Evolutionary conservation across 306 rosid species (phyloP).

Genomic region (Vigna unguiculata): DNA sequence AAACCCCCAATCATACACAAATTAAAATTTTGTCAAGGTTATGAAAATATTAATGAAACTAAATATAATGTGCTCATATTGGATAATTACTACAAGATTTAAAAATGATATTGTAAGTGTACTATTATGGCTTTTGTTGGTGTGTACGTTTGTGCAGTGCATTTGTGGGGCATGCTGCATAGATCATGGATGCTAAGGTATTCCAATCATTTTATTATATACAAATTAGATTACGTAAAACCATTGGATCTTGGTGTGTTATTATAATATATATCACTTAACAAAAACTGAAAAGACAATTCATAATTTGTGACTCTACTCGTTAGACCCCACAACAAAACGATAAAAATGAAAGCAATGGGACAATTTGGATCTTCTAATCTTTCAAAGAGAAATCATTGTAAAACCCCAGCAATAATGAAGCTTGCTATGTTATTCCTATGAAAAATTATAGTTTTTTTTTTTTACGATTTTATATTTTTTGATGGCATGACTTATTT

Average conservation of each 20-base stretch:
- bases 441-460: neutral
- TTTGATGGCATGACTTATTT: neutral
- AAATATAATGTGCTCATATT: neutral
- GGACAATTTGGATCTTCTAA: conserved; percentile 1
- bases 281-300: neutral
- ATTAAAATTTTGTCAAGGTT: neutral
- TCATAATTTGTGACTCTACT: conserved; percentile 5
- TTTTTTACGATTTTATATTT: neutral
- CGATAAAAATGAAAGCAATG: neutral
- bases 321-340: conserved; percentile 14
- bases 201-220: conserved; percentile 4
- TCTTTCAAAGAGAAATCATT: neutral
- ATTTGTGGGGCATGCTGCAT: conserved; percentile 13
- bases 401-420: neutral
- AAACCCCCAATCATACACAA: conserved; percentile 14
- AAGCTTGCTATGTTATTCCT: neutral
- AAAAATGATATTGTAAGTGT: neutral
- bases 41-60: neutral
- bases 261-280: neutral
- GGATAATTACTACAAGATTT: neutral
- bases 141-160: neutral
- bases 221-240: conserved; percentile 15
- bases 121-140: neutral
- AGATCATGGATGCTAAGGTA: conserved; percentile 1
- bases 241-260: neutral